Evolutionary conservation across 148 eudicot species (phyloP).

Genomic region (Rhododendron griersonianum): DNA sequence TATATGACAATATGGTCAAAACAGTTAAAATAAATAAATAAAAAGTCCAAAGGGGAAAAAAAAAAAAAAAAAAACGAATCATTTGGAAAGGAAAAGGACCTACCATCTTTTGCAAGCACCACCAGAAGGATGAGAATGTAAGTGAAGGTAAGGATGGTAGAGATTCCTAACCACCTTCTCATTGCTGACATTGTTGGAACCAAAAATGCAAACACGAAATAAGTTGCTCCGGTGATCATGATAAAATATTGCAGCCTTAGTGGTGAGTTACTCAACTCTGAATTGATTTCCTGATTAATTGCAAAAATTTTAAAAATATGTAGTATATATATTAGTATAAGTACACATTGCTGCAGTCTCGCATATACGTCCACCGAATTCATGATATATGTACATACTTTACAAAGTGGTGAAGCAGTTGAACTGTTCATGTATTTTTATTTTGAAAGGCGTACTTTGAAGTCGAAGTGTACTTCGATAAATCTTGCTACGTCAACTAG

Average conservation of each 20-base stretch:
- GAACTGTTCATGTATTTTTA: neutral
- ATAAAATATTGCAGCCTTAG: conserved; percentile 60
- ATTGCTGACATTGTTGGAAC: conserved; percentile 66
- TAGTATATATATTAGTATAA: neutral
- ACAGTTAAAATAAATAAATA: neutral
- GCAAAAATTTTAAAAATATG: neutral
- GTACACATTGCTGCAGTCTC: neutral
- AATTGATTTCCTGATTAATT: conserved; percentile 41
- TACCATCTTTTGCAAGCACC: conserved; percentile 37
- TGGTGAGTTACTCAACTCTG: conserved; percentile 43
- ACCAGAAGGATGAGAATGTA: conserved; percentile 42
- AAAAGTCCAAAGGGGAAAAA: neutral
- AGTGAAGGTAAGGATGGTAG: conserved; percentile 40
- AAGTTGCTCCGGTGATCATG: conserved; percentile 50
- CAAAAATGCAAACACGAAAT: conserved; percentile 35
- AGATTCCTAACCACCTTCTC: conserved; percentile 54
- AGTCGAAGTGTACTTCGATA: neutral
- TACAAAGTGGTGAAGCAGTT: neutral
- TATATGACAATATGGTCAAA: neutral
- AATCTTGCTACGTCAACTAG: neutral
- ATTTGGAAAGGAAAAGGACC: conserved; percentile 1
- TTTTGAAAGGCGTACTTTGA: neutral
- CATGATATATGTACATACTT: neutral
- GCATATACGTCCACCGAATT: neutral
- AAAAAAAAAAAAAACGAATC: neutral